Evolutionary conservation across 768 basidiomycete species (phyloP), one percentile per base, ranked within the genome.

Genomic region (Psilocybe subaeruginosa): DNA sequence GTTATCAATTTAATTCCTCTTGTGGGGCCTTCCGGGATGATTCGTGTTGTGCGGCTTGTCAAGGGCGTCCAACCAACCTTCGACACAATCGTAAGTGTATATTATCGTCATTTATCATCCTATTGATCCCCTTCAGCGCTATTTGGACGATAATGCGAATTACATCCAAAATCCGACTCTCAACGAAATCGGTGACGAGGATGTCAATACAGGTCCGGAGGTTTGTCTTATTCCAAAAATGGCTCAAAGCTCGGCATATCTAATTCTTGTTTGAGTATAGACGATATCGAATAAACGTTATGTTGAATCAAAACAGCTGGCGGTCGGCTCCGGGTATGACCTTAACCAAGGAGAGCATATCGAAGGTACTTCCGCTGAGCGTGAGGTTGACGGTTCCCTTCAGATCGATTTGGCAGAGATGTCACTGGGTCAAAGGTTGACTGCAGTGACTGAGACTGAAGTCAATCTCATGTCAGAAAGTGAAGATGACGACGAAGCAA

Each of bases 341-440:
- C 73, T 88, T 6, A 86, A 85, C n/a, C 83, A 88, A 58, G 85
- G 86, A 59, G 81, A 80, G 58, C 70, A 73, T n/a, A 74, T 76
- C 64, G 84, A 87, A 64, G 86, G 86, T 58, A 74, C 62, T 5
- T 57, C 80, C 3, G 76, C 77, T 14, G 69, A 75, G 33, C 78
- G 75, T 33, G 79, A 85, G 61, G 70, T 86, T 3, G 90, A 92
- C 27, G 91, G 92, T 30, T 76, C 85, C 37, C 81, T 95, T 8
- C 91, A 94, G 64, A 87, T 89, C 8, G 87, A 97, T 71, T 80
- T 95, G 53, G 95, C 95, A 2, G 96, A 99, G 73, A 83, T 96
- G 12, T 93, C 92, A 43, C 84, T 99, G 3, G 97, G 96, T 4
- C 93, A 99, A 75, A 85, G 95, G 12, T 79, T 98, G 55, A 89